These are phyloP conservation scores for Aegilops umbellulata DNA, from an alignment of 176 grass and related monocot genomes.

Conservation along the genomic window DNA sequence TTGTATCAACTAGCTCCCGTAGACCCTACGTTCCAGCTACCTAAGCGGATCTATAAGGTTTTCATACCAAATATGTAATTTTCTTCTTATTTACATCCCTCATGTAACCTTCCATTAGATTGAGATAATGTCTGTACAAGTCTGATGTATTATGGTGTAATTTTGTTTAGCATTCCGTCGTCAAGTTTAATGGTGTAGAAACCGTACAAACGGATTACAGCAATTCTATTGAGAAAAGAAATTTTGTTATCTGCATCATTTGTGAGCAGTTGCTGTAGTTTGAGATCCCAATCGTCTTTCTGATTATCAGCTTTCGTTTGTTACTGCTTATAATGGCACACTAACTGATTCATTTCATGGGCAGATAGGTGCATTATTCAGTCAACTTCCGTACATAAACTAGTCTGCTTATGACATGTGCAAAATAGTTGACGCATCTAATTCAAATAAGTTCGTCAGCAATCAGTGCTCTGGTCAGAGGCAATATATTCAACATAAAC, in stretches of 20 bases:
- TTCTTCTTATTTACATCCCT: background rate
- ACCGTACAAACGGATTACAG: conserved; percentile 31
- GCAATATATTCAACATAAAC: background rate
- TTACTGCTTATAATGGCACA: too few relatives aligned
- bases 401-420: background rate
- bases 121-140: conserved; percentile 19
- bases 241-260: background rate
- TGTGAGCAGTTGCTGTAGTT: background rate
- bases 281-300: background rate
- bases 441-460: background rate
- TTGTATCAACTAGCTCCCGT: too few relatives aligned
- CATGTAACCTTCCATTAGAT: conserved; percentile 33
- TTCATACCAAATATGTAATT: conserved; percentile 29
- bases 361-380: too few relatives aligned
- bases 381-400: background rate
- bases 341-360: too few relatives aligned
- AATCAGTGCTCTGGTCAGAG: background rate
- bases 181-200: conserved; percentile 22
- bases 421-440: background rate
- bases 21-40: too few relatives aligned
- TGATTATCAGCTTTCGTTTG: too few relatives aligned
- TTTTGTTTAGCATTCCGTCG: conserved; percentile 12
- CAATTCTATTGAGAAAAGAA: background rate
- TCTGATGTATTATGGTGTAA: conserved; percentile 11
- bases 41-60: conserved; percentile 15